Evolutionary conservation across 345 rosid genomes (phyloP), one percentile per base, ranked within the genome.

Genomic region (Theobroma cacao): DNA sequence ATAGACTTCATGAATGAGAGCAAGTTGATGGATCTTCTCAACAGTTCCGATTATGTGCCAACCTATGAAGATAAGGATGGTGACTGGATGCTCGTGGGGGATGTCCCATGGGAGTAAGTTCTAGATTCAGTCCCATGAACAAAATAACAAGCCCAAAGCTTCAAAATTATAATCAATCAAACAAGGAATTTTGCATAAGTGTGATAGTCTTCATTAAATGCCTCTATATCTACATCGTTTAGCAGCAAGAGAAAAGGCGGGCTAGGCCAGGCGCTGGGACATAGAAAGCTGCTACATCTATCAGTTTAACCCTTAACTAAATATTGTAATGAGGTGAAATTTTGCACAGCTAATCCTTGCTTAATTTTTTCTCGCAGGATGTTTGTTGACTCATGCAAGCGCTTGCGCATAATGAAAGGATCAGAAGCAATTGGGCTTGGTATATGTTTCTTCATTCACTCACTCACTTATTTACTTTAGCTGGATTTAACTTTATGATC

Each of bases 1-100:
- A 93, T 93, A 86, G 99, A 95, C 84, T 95, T 95, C 83, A 95
- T 95, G 99, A 95, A 93, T 65, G 98, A 93, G 84, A 91, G 94
- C 81, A 95, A 95, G 88, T 67, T 93, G 79, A 93, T 90, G 97
- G 93, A 95, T 86, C 91, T 95, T 26, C 88, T 95, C 56, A 92
- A 92, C 84, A 91, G 91, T 78, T 91, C 96, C 24, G 96, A 95
- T 66, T 95, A 93, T 85, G 99, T 95, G 68, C 99, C 99, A 59
- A 85, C 92, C 83, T 95, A 95, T 77, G 98, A 93, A 81, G 98
- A 95, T 81, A 95, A 92, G 88, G 98, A 93, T 69, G 98, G 98
- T 1, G 98, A 95, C 81, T 95, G 98, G 98, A 95, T 95, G 98
- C 95, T 95, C 72, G 98, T 95, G 53, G 98, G 98, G 4, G 98